These are phyloP conservation scores for Aspergillus proliferans DNA, from an alignment of 2,329 filamentous ascomycete species.

Conservation along the genomic window DNA sequence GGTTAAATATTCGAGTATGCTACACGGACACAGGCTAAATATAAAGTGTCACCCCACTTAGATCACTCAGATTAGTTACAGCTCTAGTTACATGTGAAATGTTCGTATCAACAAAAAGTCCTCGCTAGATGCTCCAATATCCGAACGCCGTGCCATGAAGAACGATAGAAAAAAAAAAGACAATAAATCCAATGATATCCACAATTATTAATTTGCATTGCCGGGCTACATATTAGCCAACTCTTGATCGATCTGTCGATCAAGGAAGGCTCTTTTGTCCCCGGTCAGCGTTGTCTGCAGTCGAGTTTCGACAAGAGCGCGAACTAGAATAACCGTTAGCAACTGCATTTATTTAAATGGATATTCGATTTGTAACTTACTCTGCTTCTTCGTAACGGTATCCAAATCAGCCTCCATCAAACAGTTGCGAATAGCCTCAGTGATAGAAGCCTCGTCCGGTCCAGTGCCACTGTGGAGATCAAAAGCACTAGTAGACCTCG, in stretches of 20 bases:
- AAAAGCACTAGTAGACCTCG: conserved; percentile 48
- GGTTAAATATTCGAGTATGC: too few relatives aligned
- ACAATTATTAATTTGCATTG: too few relatives aligned
- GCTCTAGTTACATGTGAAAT: too few relatives aligned
- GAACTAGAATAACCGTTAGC: conserved; percentile 42
- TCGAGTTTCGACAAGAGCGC: conserved; percentile 85
- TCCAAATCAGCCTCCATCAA: conserved; percentile 86
- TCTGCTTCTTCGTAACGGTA: conserved; percentile 96
- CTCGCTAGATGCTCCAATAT: too few relatives aligned
- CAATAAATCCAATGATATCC: too few relatives aligned
- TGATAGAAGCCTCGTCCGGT: conserved; percentile 72
- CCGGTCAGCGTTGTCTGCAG: conserved; percentile 82
- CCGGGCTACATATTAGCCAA: conserved; percentile 77
- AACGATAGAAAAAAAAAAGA: too few relatives aligned
- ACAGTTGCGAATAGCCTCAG: conserved; percentile 76
- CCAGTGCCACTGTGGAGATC: conserved; percentile 57
- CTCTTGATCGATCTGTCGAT: conserved; percentile 87
- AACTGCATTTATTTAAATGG: background rate
- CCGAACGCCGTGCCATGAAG: too few relatives aligned
- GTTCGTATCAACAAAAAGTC: too few relatives aligned
- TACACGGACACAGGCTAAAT: too few relatives aligned
- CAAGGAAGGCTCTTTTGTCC: conserved; percentile 82
- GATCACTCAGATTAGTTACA: too few relatives aligned
- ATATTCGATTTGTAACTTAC: conserved; percentile 33
- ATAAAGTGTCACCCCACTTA: too few relatives aligned